Conservation (phyloP, 2,329 filamentous ascomycete genomes). For the Colletotrichum sp. region DNA sequence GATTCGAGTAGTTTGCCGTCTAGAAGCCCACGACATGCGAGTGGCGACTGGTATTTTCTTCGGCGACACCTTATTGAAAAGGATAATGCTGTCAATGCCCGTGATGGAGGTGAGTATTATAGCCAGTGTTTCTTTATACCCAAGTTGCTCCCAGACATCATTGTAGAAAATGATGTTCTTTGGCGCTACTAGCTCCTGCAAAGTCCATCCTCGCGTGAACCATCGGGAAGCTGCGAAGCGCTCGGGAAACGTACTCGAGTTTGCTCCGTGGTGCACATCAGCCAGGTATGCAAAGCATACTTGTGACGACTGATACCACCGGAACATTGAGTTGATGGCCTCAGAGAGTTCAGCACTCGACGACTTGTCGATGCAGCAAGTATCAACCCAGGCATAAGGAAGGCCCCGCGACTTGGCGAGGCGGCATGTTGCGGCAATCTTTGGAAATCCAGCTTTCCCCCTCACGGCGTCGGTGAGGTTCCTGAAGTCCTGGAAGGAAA, state of each 20-base stretch:
- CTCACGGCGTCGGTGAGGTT: not conserved
- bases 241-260: not conserved
- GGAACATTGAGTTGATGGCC: not conserved
- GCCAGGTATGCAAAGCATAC: not conserved
- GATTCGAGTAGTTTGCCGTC: conserved; percentile 22
- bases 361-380: not conserved
- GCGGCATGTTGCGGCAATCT: not conserved
- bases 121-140: not conserved
- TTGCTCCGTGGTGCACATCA: not conserved
- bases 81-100: not conserved
- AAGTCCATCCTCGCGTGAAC: not conserved
- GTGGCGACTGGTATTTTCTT: conserved; percentile 20
- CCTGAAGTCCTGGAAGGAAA: not conserved
- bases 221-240: not conserved
- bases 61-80: not conserved
- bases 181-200: not conserved
- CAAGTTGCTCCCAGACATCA: not conserved
- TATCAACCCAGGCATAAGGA: not conserved
- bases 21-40: conserved; percentile 32
- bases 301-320: not conserved
- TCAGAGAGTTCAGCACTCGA: not conserved
- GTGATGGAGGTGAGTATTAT: not conserved
- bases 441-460: not conserved
- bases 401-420: not conserved
- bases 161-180: not conserved